Evolutionary conservation across 23 red algal genomes (phyloP), one percentile per base, ranked within the genome.

Genomic region (Pyropia haitanensis): DNA sequence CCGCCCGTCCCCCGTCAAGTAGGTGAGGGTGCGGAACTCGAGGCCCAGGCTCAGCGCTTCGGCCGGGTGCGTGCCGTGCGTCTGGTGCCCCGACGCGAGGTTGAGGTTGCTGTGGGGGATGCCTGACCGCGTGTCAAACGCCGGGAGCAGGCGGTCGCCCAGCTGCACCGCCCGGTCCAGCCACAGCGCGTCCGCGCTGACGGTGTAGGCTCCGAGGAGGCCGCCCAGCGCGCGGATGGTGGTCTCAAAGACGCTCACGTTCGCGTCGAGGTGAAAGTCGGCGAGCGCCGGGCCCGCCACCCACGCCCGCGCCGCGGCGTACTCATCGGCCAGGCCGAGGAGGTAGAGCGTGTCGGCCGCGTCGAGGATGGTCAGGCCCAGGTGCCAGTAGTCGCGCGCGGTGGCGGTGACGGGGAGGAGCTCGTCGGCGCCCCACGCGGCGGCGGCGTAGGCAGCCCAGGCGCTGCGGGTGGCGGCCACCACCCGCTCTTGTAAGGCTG

Each of bases 401-500:
- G 57, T 77, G 23, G 19, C 6, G 3, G 59, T 29, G 18, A 77
- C 32, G 22, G 73, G 73, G 29, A 27, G 48, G 24, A 77, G 73
- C 46, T 53, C 48, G n/a, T 77, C 73, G 49, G 49, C 49, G n/a
- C 64, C 88, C 64, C 71, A 94, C 0, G 88, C 88, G 48, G 44
- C 14, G 19, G 23, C 32, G 7, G 33, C 68, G 51, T 94, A 94
- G 22, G 31, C 88, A 8, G 53, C 32, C 88, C 88, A 94, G 12
- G 88, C 79, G 22, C 4, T 18, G 21, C 39, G 24, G 6, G 78
- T 64, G 20, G 78, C 88, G 27, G 24, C 53, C 22, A 49, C 49
- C 51, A 72, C 54, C 16, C 24, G 24, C 17, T 72, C 68, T 13
- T 58, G 55, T 12, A 46, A 9, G 0, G 39, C 39, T 9, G 39